Base-by-base conservation (phyloP, 345 rosid genomes). In the Garcia nutans region DNA sequence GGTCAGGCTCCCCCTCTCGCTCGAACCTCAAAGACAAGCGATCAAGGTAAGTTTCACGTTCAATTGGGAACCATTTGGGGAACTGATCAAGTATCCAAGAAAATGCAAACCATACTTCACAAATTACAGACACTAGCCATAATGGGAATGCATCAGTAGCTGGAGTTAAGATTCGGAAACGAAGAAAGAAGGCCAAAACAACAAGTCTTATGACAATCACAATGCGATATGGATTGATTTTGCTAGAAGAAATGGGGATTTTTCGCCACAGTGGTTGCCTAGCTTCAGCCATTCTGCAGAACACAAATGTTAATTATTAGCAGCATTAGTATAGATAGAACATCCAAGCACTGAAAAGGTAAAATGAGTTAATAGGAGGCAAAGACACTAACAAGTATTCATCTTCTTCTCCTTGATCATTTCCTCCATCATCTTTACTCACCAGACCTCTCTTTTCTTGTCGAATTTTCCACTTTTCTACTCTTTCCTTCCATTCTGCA, bases 41-140 rank as follows among this genome's bases (percentile, higher is more conserved):
- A 71, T 93, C 98, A 50, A 96, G 85, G 74, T 96, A 96, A 23
- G 99, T 93, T 80, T 96, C 96, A 1, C 98, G 90, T 41, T 87
- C 91, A 26, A 96, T 92, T 0, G 98, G 99, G 63, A 81, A 82
- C 99, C 99, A 96, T 88, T 96, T 96, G 6, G 98, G 98, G 81
- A 96, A 96, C 88, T 96, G 99, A 23, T 96, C 98, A 2, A 96
- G 98, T 16, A 96, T 96, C 99, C 99, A 96, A 47, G 98, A 96
- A 61, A 93, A 79, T 0, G 94, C 99, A 65, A 93, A 96, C 99
- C 99, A 96, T 20, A 91, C 86, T 83, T 96, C 98, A 45, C 98
- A 96, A 65, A 93, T 91, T 54, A 95, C 97, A 50, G 99, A 95
- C 77, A 88, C 89, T 47, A 93, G 90, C 99, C 99, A 95, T 31